These are phyloP conservation scores for Fistulinella cinereoalba DNA, from an alignment of 1,284 basidiomycete species.

Conservation along the genomic window DNA sequence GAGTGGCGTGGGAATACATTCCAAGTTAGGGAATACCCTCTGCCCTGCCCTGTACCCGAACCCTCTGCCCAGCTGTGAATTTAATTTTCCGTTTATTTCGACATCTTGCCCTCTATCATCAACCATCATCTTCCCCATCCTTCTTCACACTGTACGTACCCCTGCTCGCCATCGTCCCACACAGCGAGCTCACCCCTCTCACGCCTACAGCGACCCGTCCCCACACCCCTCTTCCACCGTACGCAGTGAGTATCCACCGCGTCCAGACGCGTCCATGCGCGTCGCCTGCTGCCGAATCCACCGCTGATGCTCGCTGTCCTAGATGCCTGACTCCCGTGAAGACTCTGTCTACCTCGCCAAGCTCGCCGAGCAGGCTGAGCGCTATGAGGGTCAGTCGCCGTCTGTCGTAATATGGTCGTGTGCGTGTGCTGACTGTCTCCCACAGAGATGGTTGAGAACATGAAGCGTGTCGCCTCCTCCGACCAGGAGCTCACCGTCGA, in stretches of 20 bases:
- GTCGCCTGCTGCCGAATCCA: conserved; percentile 12
- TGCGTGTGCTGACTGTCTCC: conserved; percentile 15
- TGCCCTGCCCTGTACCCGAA: conserved; percentile 40
- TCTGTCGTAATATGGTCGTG: conserved; percentile 2
- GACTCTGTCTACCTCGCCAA: conserved; percentile 99
- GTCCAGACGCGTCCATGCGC: conserved; percentile 33
- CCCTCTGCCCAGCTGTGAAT: conserved; percentile 51
- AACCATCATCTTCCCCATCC: conserved; percentile 44
- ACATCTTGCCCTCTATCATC: conserved; percentile 41
- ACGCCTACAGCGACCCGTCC: conserved; percentile 15
- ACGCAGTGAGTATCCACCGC: conserved; percentile 36
- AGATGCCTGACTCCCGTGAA: conserved; percentile 89
- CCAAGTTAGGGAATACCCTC: conserved; percentile 30
- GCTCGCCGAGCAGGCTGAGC: conserved; percentile 98
- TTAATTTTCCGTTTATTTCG: conserved; percentile 50
- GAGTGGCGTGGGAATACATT: conserved; percentile 25
- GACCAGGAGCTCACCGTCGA: conserved; percentile 99
- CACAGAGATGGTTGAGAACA: conserved; percentile 97
- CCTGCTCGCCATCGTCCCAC: conserved; percentile 31
- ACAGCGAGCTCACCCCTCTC: conserved; percentile 32
- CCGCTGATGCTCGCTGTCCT: conserved; percentile 21
- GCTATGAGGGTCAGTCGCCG: conserved; percentile 81
- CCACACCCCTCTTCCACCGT: conserved; percentile 15
- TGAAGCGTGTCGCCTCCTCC: conserved; percentile 96
- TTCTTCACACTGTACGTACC: conserved; percentile 32